Conservation (phyloP, 805 yeast species). For the Myxozyma lipomycoides region DNA sequence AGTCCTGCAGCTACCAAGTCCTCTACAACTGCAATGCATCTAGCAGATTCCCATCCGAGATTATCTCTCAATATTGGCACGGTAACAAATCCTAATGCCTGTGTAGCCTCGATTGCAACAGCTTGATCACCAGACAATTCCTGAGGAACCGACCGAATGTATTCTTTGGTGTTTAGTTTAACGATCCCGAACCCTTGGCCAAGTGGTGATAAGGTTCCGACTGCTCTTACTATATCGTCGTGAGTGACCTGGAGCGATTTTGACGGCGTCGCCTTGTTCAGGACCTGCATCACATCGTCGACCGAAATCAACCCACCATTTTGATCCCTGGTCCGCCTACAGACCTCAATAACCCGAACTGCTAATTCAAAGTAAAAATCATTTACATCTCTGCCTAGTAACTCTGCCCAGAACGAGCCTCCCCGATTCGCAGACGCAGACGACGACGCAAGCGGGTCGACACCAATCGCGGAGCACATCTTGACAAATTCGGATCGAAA, state of each 20-base stretch:
- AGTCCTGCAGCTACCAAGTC: slow-evolving; percentile 80
- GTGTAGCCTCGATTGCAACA: slow-evolving; percentile 68
- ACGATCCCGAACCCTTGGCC: slow-evolving; percentile 72
- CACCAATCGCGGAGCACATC: slow-evolving; percentile 75
- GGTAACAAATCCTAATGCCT: slow-evolving; percentile 70
- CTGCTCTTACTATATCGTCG: slow-evolving; percentile 55
- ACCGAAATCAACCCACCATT: slow-evolving; percentile 81
- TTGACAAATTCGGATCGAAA: slow-evolving; percentile 68
- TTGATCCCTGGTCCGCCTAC: slow-evolving; percentile 61
- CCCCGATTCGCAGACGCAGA: slow-evolving; percentile 31
- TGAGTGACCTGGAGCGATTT: slow-evolving; percentile 33
- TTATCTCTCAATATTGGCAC: slow-evolving; percentile 64
- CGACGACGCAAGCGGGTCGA: slow-evolving; percentile 61
- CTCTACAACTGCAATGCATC: slow-evolving; percentile 54
- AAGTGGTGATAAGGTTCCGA: slow-evolving; percentile 50
- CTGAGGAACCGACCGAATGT: slow-evolving; percentile 60
- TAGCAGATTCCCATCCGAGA: slow-evolving; percentile 62
- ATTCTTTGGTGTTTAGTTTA: slow-evolving; percentile 50
- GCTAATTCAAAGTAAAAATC: slow-evolving; percentile 67
- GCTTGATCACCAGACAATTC: slow-evolving; percentile 67
- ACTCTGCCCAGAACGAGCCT: slow-evolving; percentile 39
- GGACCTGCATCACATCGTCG: slow-evolving; percentile 45
- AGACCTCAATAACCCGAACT: slow-evolving; percentile 69
- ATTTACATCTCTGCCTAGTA: slow-evolving; percentile 38
- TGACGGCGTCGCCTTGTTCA: slow-evolving; percentile 6